These are phyloP conservation scores for Microdochium trichocladiopsis DNA, from an alignment of 2,329 filamentous ascomycete genomes.

Conservation along the genomic window DNA sequence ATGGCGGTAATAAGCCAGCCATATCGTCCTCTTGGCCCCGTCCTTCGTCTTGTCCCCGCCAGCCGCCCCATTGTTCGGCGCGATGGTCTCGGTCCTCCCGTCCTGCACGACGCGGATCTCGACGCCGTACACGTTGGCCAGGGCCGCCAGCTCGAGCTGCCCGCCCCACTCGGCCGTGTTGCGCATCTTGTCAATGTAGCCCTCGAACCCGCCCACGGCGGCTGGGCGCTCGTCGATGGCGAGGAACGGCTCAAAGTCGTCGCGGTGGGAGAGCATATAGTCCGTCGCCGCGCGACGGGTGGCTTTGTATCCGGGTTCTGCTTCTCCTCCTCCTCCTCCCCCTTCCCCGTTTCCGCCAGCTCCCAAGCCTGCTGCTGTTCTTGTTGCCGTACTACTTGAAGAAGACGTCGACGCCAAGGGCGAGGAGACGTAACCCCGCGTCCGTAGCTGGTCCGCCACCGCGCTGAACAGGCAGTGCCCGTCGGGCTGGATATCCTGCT, in stretches of 20 bases:
- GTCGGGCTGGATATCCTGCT: conserved; percentile 79
- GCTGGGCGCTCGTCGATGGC: conserved; percentile 62
- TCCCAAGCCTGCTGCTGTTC: conserved; percentile 1
- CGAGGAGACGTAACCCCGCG: conserved; percentile 7
- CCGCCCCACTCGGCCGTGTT: conserved; percentile 96
- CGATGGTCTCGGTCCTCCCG: conserved; percentile 71
- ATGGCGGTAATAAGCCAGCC: conserved; percentile 93
- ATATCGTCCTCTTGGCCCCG: conserved; percentile 56
- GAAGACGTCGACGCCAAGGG: conserved; percentile 39
- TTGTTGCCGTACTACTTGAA: background rate
- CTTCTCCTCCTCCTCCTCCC: conserved; percentile 17
- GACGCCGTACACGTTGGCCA: conserved; percentile 73
- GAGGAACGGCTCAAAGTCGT: conserved; percentile 81
- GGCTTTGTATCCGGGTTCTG: conserved; percentile 48
- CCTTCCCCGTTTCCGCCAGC: conserved; percentile 6
- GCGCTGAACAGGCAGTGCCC: conserved; percentile 94
- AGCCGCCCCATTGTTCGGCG: conserved; percentile 31
- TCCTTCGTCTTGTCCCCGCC: conserved; percentile 26
- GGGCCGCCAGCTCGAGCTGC: conserved; percentile 79
- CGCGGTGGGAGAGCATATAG: conserved; percentile 67
- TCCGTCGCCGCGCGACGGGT: conserved; percentile 67
- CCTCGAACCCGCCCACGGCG: conserved; percentile 11
- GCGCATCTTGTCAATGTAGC: conserved; percentile 68
- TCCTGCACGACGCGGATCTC: conserved; percentile 83
- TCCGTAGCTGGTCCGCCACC: conserved; percentile 74